Evolutionary conservation across 768 basidiomycete species (phyloP).

Genomic region (Panaeolus cyanescens): DNA sequence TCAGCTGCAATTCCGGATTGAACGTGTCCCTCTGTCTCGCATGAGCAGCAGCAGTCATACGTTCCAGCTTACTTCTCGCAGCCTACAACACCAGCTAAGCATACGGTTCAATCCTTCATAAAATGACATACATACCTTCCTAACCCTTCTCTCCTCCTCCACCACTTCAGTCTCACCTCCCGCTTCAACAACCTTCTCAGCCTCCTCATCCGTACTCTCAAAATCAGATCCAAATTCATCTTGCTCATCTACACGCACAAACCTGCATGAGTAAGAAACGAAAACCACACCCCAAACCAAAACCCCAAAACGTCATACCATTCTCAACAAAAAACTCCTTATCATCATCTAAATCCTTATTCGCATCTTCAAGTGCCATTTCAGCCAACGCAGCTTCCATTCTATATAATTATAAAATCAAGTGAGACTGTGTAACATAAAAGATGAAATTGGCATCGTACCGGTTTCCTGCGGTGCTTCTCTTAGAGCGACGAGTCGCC

Average conservation of each 20-base stretch:
- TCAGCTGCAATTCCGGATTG: slow-evolving; percentile 48
- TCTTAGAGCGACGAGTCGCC: slow-evolving; percentile 58
- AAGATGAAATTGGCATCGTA: slow-evolving; percentile 25
- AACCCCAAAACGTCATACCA: slow-evolving; percentile 39
- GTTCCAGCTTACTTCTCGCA: slow-evolving; percentile 57
- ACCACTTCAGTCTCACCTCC: slow-evolving; percentile 56
- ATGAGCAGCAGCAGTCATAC: slow-evolving; percentile 66
- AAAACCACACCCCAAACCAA: not conserved
- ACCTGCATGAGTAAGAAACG: slow-evolving; percentile 13
- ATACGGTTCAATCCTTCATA: not conserved
- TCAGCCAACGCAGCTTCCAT: slow-evolving; percentile 82
- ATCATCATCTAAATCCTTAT: slow-evolving; percentile 71
- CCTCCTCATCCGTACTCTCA: slow-evolving; percentile 80
- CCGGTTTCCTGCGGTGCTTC: slow-evolving; percentile 83
- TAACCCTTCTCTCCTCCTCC: slow-evolving; percentile 59
- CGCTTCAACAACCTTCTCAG: slow-evolving; percentile 52
- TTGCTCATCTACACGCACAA: slow-evolving; percentile 61
- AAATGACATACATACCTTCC: slow-evolving; percentile 40
- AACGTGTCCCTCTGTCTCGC: slow-evolving; percentile 69
- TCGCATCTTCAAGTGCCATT: slow-evolving; percentile 55
- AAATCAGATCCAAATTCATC: slow-evolving; percentile 86
- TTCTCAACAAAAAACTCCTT: slow-evolving; percentile 68
- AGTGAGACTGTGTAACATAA: not conserved
- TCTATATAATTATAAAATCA: slow-evolving; percentile 39
- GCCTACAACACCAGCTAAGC: slow-evolving; percentile 37